Conservation (phyloP, 164 flowering plant species). For the Nelumbo lutea region DNA sequence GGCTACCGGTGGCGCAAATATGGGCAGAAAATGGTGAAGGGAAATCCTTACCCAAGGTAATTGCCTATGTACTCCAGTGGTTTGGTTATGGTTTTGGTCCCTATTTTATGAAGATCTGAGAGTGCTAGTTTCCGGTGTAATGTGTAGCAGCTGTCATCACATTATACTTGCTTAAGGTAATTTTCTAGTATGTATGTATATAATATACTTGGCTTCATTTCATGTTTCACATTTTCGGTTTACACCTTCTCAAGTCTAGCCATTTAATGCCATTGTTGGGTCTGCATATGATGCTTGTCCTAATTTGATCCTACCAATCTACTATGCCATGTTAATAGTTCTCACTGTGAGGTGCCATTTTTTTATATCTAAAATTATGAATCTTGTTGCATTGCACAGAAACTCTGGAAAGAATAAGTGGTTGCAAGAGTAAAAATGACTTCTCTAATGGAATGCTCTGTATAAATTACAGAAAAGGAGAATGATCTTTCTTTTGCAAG, state of each 20-base stretch:
- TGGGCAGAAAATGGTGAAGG: constrained; percentile 96
- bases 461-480: not conserved
- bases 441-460: not conserved
- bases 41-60: constrained; percentile 84
- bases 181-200: not conserved
- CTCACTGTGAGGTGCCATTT: not conserved
- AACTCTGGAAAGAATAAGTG: not conserved
- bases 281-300: not conserved
- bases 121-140: not conserved
- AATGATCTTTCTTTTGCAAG: not conserved
- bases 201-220: not conserved
- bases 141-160: not conserved
- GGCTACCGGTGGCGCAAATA: constrained; percentile 96
- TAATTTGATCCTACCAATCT: not conserved
- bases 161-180: not conserved
- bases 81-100: not conserved
- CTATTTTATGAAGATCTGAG: not conserved
- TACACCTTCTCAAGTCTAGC: not conserved
- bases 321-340: not conserved
- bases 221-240: not conserved
- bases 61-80: not conserved
- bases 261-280: not conserved
- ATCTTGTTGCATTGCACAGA: not conserved
- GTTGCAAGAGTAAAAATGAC: not conserved
- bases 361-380: not conserved